phyloP scores from a whole-genome alignment of 1,139 yeast species.

The Eremothecium coryli region DNA sequence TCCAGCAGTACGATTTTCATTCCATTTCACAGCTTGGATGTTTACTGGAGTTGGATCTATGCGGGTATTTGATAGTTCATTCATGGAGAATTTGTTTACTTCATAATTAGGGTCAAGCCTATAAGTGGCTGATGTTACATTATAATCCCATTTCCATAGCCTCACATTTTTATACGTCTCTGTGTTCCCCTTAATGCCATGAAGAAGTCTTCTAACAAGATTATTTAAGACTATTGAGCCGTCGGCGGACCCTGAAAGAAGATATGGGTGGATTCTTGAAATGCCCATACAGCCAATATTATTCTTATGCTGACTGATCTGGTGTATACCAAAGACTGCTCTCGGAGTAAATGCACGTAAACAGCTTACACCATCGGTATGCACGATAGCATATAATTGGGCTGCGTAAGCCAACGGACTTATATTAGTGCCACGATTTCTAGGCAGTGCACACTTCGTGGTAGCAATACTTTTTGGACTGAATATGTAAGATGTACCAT shows the following conservation, averaged over 20 bases:
- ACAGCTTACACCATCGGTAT: constrained; percentile 36
- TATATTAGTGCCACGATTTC: constrained; percentile 31
- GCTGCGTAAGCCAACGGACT: constrained; percentile 33
- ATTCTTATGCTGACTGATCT: constrained; percentile 35
- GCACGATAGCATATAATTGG: constrained; percentile 33
- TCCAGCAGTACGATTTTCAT: constrained; percentile 42
- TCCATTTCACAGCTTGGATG: constrained; percentile 55
- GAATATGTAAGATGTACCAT: constrained; percentile 35
- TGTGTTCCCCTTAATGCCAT: constrained; percentile 34
- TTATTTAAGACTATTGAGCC: constrained; percentile 45
- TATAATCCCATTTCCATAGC: constrained; percentile 36
- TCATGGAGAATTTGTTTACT: constrained; percentile 21
- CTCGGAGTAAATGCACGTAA: constrained; percentile 33
- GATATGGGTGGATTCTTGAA: constrained; percentile 49
- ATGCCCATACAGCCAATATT: constrained; percentile 35
- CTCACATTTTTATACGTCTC: constrained; percentile 27
- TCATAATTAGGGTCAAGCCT: constrained; percentile 33
- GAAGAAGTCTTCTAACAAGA: constrained; percentile 35
- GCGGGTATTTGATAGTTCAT: constrained; percentile 28
- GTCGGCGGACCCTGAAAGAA: constrained; percentile 52
- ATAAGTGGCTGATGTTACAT: constrained; percentile 29
- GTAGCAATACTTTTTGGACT: constrained; percentile 37
- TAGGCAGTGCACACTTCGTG: constrained; percentile 30
- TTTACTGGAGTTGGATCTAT: constrained; percentile 47
- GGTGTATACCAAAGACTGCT: constrained; percentile 31